Evolutionary conservation across 1,284 basidiomycete species (phyloP).

Genomic region (Trichosporon sp.): DNA sequence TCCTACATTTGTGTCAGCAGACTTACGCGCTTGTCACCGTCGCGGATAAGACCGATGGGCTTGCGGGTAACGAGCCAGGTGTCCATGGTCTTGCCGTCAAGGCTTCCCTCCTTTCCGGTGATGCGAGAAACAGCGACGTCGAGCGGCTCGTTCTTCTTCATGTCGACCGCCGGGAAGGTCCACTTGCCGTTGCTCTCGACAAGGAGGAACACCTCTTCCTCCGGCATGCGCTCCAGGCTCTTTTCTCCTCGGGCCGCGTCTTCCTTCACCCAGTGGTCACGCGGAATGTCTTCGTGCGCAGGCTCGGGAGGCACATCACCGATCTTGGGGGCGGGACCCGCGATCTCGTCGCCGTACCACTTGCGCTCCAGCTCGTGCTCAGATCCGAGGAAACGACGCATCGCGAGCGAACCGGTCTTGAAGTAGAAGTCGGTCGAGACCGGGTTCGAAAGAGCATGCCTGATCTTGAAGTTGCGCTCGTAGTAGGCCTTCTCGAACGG

Average conservation of each 20-base stretch:
- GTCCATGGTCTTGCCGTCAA: slow-evolving; percentile 44
- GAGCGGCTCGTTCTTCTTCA: slow-evolving; percentile 36
- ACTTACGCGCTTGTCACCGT: slow-evolving; percentile 40
- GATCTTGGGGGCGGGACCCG: slow-evolving; percentile 59
- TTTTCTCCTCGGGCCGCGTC: slow-evolving; percentile 54
- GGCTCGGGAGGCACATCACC: slow-evolving; percentile 56
- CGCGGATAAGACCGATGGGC: slow-evolving; percentile 39
- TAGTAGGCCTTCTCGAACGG: slow-evolving; percentile 80
- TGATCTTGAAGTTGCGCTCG: slow-evolving; percentile 76
- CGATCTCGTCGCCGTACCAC: slow-evolving; percentile 61
- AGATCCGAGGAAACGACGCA: slow-evolving; percentile 71
- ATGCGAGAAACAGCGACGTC: slow-evolving; percentile 39
- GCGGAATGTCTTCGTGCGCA: slow-evolving; percentile 24
- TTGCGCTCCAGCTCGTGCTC: slow-evolving; percentile 65
- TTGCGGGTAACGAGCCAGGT: slow-evolving; percentile 49
- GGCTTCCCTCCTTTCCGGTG: slow-evolving; percentile 31
- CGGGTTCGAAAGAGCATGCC: slow-evolving; percentile 80
- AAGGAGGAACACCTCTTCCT: slow-evolving; percentile 80
- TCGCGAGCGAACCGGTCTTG: slow-evolving; percentile 82
- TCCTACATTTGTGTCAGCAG: not conserved
- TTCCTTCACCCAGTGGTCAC: slow-evolving; percentile 36
- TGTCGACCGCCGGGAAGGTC: slow-evolving; percentile 61
- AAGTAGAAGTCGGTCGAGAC: slow-evolving; percentile 91
- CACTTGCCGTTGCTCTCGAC: slow-evolving; percentile 62
- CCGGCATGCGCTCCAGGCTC: slow-evolving; percentile 73